phyloP scores from a whole-genome alignment of 2,329 filamentous ascomycete genomes.

The Aspergillus sp. region DNA sequence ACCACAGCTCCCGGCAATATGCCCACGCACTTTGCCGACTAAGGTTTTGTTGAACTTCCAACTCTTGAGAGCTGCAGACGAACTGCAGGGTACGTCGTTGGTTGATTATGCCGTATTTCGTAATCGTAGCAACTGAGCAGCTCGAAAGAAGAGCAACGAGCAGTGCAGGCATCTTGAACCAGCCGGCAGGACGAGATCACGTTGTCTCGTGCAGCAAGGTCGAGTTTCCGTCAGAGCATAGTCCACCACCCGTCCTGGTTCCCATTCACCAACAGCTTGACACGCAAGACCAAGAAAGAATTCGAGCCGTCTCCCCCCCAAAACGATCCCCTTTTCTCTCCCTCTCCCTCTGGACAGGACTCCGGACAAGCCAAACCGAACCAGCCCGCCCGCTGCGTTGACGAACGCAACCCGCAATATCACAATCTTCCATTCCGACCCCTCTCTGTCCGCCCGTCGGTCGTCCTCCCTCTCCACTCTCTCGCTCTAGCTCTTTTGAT shows the following conservation, averaged over 20 bases:
- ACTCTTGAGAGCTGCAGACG: background rate
- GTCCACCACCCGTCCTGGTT: background rate
- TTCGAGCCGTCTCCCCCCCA: background rate
- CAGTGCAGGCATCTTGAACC: background rate
- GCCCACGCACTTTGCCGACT: slow-evolving; percentile 5
- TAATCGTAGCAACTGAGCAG: background rate
- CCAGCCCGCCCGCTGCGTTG: background rate
- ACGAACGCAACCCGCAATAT: slow-evolving; percentile 2
- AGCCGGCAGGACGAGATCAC: background rate
- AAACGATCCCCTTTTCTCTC: background rate
- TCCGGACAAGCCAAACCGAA: slow-evolving; percentile 1
- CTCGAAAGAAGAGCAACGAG: background rate
- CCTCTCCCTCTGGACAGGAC: background rate
- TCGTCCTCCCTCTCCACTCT: background rate
- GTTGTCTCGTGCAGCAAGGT: slow-evolving; percentile 2
- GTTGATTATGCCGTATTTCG: background rate
- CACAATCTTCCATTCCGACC: slow-evolving; percentile 11
- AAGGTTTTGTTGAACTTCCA: background rate
- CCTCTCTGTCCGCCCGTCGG: slow-evolving; percentile 8
- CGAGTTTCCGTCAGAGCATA: background rate
- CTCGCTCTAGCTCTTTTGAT: background rate
- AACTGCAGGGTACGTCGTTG: background rate
- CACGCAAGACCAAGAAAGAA: background rate
- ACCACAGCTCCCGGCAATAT: slow-evolving; percentile 1
- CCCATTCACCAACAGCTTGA: background rate